These are phyloP conservation scores for Suhomyces prunicola DNA, from an alignment of 805 yeast species.

Conservation along the genomic window DNA sequence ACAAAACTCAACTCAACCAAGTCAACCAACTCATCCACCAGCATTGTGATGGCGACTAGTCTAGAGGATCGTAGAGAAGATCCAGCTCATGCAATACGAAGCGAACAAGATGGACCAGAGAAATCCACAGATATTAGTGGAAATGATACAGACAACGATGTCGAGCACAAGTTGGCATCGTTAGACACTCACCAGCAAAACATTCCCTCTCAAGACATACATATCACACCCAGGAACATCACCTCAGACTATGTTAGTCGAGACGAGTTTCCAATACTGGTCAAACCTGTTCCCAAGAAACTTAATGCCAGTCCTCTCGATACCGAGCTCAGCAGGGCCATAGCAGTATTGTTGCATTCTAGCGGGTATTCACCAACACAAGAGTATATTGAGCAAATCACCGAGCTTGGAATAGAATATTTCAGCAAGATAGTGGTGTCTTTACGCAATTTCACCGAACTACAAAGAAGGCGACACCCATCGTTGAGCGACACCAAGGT, in stretches of 20 bases:
- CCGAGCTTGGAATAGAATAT: conserved; percentile 28
- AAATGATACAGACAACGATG: not conserved
- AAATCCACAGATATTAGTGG: not conserved
- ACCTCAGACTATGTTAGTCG: not conserved
- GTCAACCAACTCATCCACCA: not conserved
- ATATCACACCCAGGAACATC: not conserved
- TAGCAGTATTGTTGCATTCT: conserved; percentile 24
- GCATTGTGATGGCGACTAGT: not conserved
- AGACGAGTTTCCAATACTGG: not conserved
- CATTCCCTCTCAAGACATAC: not conserved
- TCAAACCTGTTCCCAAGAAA: not conserved
- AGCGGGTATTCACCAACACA: conserved; percentile 19
- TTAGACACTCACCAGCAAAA: not conserved
- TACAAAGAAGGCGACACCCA: conserved; percentile 59
- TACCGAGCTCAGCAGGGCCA: conserved; percentile 25
- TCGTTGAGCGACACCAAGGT: conserved; percentile 50
- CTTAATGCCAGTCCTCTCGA: conserved; percentile 18
- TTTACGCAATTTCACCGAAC: conserved; percentile 50
- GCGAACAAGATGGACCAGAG: not conserved
- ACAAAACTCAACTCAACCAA: not conserved
- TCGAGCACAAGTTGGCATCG: not conserved
- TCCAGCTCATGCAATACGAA: not conserved
- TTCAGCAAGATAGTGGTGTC: conserved; percentile 35
- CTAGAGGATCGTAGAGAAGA: not conserved
- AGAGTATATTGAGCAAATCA: conserved; percentile 28